These are phyloP conservation scores for Fusarium setosum DNA, from an alignment of 2,329 filamentous ascomycete genomes.

Conservation along the genomic window DNA sequence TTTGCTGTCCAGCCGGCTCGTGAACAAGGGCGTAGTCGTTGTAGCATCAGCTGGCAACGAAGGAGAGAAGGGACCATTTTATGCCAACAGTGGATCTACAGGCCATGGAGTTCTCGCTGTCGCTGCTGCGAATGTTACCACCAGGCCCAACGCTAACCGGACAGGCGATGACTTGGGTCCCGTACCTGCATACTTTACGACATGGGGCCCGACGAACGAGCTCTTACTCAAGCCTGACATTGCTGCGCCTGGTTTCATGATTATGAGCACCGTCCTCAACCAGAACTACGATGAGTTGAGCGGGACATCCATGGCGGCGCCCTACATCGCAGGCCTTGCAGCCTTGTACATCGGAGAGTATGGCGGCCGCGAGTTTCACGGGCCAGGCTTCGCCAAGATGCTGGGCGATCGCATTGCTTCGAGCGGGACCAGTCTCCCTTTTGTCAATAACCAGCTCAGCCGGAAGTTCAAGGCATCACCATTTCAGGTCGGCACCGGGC, in stretches of 20 bases:
- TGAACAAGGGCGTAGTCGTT: constrained; percentile 59
- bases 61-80: constrained; percentile 61
- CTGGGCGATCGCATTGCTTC: constrained; percentile 50
- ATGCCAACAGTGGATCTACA: constrained; percentile 48
- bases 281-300: constrained; percentile 57
- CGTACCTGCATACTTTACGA: constrained; percentile 58
- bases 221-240: constrained; percentile 63
- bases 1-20: constrained; percentile 53
- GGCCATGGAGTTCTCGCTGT: constrained; percentile 50
- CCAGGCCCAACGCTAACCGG: constrained; percentile 51
- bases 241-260: constrained; percentile 60
- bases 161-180: constrained; percentile 41
- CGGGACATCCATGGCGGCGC: constrained; percentile 68
- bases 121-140: constrained; percentile 54
- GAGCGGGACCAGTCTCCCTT: constrained; percentile 48
- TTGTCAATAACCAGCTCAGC: constrained; percentile 38
- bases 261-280: constrained; percentile 61
- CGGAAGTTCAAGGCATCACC: constrained; percentile 45
- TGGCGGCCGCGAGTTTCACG: constrained; percentile 54
- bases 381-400: constrained; percentile 47
- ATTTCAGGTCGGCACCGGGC: constrained; percentile 58
- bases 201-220: constrained; percentile 65
- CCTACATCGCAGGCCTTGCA: constrained; percentile 64
- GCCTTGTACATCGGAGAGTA: constrained; percentile 57
- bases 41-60: constrained; percentile 64